Evolutionary conservation across 768 basidiomycete genomes (phyloP), one percentile per base, ranked within the genome.

Genomic region (Tephrocybe sp.): DNA sequence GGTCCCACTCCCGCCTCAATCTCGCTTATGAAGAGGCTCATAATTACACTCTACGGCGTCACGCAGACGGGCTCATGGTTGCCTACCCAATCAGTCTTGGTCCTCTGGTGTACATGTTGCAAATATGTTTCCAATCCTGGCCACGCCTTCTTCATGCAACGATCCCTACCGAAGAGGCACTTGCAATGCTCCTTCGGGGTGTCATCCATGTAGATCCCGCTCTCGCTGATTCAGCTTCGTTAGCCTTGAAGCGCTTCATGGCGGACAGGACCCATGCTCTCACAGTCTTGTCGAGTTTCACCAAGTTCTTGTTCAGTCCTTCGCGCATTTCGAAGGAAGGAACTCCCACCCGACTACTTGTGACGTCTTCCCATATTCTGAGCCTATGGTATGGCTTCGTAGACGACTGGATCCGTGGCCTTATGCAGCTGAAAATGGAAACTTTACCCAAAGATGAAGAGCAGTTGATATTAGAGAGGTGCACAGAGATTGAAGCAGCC

Each of bases 171-270:
- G 62, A 73, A 10, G 84, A 86, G 36, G 79, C 83, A 0, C 74
- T 91, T 43, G 86, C 91, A 55, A 83, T 91, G 74, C 78, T 94
- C 21, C 72, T 94, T 39, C 79, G 83, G 27, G 89, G 88, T 1
- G 78, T 91, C n/a, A 75, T 91, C 21, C 94, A 95, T 56, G 82
- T 93, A 24, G 91, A 97, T 54, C 88, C 90, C 1, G 58, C 69
- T 2, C 72, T 95, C 1, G 79, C 78, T 30, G 83, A 86, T n/a
- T 79, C 79, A 13, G 86, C 94, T 0, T 74, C 71, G 23, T 70
- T 72, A 3, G 84, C 91, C 11, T 62, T 95, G 55, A 82, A 79
- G 50, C 79, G 93, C 19, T 82, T 93, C 55, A 84, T 87, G 73
- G 69, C 74, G 4, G 82, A 91, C 46, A 69, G 76, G 0, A 45